Percentiles rank a stretch among this genome's conserved stretches.
These are phyloP conservation scores for Coemansia guatemalensis DNA, from an alignment of 192 early-diverging fungal genomes.

Conservation along the genomic window DNA sequence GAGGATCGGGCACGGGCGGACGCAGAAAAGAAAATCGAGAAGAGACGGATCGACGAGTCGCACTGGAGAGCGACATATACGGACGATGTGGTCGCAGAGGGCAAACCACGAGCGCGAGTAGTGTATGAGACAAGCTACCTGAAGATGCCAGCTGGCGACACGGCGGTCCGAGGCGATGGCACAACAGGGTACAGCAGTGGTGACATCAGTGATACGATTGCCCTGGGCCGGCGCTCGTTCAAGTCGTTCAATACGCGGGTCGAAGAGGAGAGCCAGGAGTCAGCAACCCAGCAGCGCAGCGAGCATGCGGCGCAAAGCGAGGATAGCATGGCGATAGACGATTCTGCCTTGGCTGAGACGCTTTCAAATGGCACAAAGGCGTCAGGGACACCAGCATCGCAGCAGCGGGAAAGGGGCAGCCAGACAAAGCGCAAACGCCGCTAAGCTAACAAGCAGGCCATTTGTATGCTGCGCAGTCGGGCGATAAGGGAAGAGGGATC, in stretches of 20 bases:
- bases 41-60: conserved; percentile 39
- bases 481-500: neutral
- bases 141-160: conserved; percentile 32
- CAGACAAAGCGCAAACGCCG: conserved; percentile 35
- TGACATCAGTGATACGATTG: neutral
- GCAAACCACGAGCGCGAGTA: conserved; percentile 16
- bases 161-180: conserved; percentile 3
- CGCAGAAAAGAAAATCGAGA: conserved; percentile 27
- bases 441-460: neutral
- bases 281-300: conserved; percentile 8
- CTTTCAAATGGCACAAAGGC: conserved; percentile 8
- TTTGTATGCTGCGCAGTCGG: neutral
- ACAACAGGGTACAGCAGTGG: neutral
- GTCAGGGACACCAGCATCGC: neutral
- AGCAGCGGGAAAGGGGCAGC: conserved; percentile 24
- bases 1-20: conserved; percentile 29
- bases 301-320: conserved; percentile 9
- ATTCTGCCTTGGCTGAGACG: conserved; percentile 23
- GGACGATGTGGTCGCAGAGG: conserved; percentile 22
- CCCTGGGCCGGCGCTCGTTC: conserved; percentile 41
- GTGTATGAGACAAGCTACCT: conserved; percentile 49
- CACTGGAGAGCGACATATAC: conserved; percentile 48
- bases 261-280: conserved; percentile 23
- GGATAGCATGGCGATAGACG: conserved; percentile 11
- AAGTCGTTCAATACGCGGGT: conserved; percentile 36